phyloP scores from a whole-genome alignment of 176 grass and related monocot species.

The Bolboschoenus planiculmis region DNA sequence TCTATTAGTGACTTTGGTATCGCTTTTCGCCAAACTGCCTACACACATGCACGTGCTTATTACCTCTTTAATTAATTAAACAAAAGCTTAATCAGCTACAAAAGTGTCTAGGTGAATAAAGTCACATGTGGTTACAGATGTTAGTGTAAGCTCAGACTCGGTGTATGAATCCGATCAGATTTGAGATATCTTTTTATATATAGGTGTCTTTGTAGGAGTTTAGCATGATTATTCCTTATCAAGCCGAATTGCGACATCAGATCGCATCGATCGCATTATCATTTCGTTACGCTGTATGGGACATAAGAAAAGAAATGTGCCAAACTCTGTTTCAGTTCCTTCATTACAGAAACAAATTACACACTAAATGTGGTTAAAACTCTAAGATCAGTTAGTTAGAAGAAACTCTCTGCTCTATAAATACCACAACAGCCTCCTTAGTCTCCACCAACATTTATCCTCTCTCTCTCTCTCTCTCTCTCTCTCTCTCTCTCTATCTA shows the following conservation, averaged over 20 bases:
- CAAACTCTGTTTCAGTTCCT: background rate
- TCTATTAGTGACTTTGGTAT: background rate
- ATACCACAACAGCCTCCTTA: background rate
- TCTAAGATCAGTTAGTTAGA: conserved; percentile 2
- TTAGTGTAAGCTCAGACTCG: background rate
- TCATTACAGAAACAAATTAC: background rate
- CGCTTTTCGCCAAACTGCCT: background rate
- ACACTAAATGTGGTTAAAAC: background rate
- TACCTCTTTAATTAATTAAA: conserved; percentile 6
- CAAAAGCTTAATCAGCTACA: background rate
- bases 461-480: conserved; percentile 14
- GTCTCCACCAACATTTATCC: background rate
- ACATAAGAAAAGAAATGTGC: background rate
- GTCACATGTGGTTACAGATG: background rate
- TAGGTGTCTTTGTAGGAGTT: background rate
- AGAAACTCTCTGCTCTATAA: background rate
- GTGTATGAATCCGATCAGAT: background rate
- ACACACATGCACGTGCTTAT: background rate
- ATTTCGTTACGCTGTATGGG: background rate
- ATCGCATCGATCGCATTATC: background rate
- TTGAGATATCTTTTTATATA: background rate
- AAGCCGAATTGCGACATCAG: background rate
- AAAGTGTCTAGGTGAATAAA: background rate
- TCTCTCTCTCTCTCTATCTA: background rate
- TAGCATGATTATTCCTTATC: background rate